A percentile compares a stretch with the other conserved stretches of the same genome.
These are phyloP conservation scores for Nectriaceae sp. DNA, from an alignment of 2,329 filamentous ascomycete species.

Conservation along the genomic window DNA sequence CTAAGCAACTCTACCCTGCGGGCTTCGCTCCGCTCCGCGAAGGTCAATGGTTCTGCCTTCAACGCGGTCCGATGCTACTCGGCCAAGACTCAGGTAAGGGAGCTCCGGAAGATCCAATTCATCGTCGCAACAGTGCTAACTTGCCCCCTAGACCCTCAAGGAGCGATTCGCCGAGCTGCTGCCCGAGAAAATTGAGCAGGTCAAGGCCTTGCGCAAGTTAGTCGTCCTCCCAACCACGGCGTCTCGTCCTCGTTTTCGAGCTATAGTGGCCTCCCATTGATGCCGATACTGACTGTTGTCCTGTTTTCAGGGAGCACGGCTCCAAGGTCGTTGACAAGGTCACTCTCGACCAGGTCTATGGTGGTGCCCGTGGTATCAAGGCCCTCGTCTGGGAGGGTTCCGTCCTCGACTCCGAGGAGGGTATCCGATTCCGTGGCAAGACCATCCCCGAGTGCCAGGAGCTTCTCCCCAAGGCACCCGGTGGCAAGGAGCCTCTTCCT, in stretches of 20 bases:
- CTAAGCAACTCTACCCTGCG: conserved; percentile 81
- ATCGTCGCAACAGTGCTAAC: conserved; percentile 3
- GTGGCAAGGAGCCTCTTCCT: conserved; percentile 94
- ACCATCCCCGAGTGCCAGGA: conserved; percentile 99
- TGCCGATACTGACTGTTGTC: conserved; percentile 17
- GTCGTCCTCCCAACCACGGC: conserved; percentile 34
- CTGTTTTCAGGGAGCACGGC: conserved; percentile 74
- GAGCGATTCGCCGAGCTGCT: conserved; percentile 97
- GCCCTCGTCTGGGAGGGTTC: conserved; percentile 98
- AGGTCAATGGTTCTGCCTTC: conserved; percentile 73
- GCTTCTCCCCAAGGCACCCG: conserved; percentile 93
- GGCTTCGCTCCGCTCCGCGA: conserved; percentile 68
- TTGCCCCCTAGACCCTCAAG: conserved; percentile 75
- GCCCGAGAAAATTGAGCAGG: conserved; percentile 96
- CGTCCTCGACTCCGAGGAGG: conserved; percentile 97
- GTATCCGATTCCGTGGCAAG: conserved; percentile 98
- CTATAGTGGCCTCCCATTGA: background rate
- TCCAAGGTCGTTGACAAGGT: conserved; percentile 96
- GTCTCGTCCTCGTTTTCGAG: background rate
- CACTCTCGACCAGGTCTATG: conserved; percentile 98
- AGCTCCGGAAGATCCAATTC: conserved; percentile 10
- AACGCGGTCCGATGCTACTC: conserved; percentile 90
- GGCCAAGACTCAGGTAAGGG: conserved; percentile 80
- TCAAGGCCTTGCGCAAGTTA: conserved; percentile 97
- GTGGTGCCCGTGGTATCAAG: conserved; percentile 99